Evolutionary conservation across 257 asterid genomes (phyloP).

Genomic region (Vinca minor): DNA sequence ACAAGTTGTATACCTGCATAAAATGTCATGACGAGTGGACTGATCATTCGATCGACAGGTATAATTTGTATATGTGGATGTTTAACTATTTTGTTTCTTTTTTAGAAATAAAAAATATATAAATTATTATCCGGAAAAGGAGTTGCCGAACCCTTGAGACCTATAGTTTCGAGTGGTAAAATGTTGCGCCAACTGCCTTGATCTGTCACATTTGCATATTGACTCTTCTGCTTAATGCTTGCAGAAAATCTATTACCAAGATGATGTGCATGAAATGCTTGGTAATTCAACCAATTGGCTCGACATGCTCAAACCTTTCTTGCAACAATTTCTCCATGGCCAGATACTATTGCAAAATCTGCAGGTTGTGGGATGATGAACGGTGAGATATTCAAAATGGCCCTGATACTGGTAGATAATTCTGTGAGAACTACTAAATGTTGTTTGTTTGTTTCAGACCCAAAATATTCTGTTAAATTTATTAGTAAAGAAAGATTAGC

Average conservation of each 20-base stretch:
- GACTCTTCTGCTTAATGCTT: constrained; percentile 26
- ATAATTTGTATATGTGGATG: constrained; percentile 20
- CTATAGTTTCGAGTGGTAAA: too few species aligned
- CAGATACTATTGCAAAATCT: constrained; percentile 64
- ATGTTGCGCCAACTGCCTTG: too few species aligned
- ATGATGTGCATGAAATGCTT: constrained; percentile 93
- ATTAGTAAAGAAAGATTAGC: too few species aligned
- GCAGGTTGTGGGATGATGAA: constrained; percentile 74
- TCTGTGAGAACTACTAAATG: too few species aligned
- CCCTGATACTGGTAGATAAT: too few species aligned
- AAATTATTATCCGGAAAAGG: too few species aligned
- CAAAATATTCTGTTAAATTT: too few species aligned
- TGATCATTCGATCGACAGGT: constrained; percentile 79
- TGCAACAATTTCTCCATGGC: constrained; percentile 75
- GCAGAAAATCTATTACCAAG: constrained; percentile 58
- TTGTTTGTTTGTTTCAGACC: too few species aligned
- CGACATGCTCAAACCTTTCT: constrained; percentile 39
- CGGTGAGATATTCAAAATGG: constrained; percentile 43
- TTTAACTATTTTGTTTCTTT: too few species aligned
- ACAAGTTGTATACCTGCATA: constrained; percentile 67
- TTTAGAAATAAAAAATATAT: too few species aligned
- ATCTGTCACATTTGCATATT: constrained; percentile 10
- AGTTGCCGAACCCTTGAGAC: too few species aligned
- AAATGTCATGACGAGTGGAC: constrained; percentile 78
- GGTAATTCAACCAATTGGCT: constrained; percentile 53